These are phyloP conservation scores for Pezicula neosporulosa DNA, from an alignment of 2,329 filamentous ascomycete species.

Conservation along the genomic window DNA sequence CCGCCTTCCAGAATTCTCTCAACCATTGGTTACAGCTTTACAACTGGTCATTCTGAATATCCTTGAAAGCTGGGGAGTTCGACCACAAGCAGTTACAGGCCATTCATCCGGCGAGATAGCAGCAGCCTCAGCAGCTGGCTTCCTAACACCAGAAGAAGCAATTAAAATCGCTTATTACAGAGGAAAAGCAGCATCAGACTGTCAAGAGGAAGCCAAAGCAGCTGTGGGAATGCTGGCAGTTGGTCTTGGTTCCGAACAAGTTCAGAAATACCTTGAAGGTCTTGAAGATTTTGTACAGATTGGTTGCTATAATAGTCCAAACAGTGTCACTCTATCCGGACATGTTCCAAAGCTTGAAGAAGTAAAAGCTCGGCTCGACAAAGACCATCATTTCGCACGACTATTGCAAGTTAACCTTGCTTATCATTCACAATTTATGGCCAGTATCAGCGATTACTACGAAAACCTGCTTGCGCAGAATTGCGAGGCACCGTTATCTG, in stretches of 20 bases:
- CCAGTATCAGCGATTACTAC: constrained; percentile 7
- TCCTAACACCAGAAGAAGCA: constrained; percentile 9
- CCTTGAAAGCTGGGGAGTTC: constrained; percentile 10
- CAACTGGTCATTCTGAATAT: constrained; percentile 18
- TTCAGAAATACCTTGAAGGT: constrained; percentile 19
- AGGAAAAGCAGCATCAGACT: background rate
- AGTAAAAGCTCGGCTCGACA: constrained; percentile 15
- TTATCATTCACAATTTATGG: constrained; percentile 39
- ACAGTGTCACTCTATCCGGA: constrained; percentile 36
- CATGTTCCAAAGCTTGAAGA: constrained; percentile 6
- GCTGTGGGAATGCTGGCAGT: constrained; percentile 45
- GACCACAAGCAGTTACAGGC: constrained; percentile 15
- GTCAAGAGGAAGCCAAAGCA: constrained; percentile 1
- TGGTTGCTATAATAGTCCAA: constrained; percentile 31
- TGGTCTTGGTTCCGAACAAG: constrained; percentile 24
- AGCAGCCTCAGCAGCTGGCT: constrained; percentile 29
- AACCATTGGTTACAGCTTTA: constrained; percentile 12
- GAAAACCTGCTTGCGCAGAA: background rate
- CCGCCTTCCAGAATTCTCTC: constrained; percentile 1
- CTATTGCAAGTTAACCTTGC: constrained; percentile 33
- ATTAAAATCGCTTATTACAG: constrained; percentile 8
- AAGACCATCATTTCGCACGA: constrained; percentile 26
- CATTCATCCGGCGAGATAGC: constrained; percentile 26
- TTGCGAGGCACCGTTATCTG: background rate
- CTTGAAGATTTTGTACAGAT: constrained; percentile 14